Evolutionary conservation across 2,329 filamentous ascomycete species (phyloP).

Genomic region (Colletotrichum sp.): DNA sequence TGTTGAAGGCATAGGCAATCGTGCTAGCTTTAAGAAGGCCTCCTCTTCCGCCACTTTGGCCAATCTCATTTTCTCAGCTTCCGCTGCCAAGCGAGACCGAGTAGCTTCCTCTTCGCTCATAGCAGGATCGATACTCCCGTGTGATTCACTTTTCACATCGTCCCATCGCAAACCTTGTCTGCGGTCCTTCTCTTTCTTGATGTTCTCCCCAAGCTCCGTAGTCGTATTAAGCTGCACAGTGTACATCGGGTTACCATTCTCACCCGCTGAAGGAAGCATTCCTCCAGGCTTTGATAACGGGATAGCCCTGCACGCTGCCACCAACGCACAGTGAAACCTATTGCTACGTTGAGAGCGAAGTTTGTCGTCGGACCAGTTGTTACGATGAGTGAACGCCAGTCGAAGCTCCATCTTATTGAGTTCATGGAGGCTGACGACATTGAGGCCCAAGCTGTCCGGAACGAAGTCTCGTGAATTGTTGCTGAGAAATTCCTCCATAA

Average conservation of each 20-base stretch:
- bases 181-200: constrained; percentile 19
- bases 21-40: not conserved
- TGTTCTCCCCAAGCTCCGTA: constrained; percentile 6
- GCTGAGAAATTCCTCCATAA: constrained; percentile 69
- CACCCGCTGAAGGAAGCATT: constrained; percentile 1
- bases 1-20: not conserved
- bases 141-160: not conserved
- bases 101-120: not conserved
- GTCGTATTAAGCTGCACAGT: constrained; percentile 5
- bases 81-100: not conserved
- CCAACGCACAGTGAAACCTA: constrained; percentile 76
- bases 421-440: constrained; percentile 59
- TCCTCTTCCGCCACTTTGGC: not conserved
- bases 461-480: constrained; percentile 67
- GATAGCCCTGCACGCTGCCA: constrained; percentile 70
- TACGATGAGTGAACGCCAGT: constrained; percentile 74
- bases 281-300: constrained; percentile 58
- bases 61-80: not conserved
- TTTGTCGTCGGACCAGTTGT: constrained; percentile 76
- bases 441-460: constrained; percentile 66
- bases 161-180: constrained; percentile 18
- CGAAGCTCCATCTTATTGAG: constrained; percentile 33
- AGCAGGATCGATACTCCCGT: not conserved
- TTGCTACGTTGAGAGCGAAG: constrained; percentile 73
- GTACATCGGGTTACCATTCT: constrained; percentile 22